Conservation (phyloP, 768 basidiomycete genomes). For the Russula griseocarnosa region DNA sequence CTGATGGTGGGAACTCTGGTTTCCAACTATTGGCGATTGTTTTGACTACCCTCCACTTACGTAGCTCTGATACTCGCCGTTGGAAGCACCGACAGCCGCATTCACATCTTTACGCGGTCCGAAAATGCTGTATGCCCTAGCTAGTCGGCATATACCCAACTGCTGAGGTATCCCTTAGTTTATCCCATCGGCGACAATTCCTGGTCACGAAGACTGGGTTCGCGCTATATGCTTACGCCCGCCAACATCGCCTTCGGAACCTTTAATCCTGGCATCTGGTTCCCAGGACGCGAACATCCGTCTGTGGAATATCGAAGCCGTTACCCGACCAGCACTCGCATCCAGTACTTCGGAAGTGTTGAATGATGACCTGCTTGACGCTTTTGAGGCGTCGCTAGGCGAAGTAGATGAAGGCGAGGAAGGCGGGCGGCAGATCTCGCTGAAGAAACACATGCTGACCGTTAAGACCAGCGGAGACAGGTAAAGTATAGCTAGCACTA, state of each 20-base stretch:
- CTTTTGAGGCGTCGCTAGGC: slow-evolving; percentile 78
- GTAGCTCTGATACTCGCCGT: slow-evolving; percentile 71
- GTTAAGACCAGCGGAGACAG: slow-evolving; percentile 50
- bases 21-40: neutral
- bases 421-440: slow-evolving; percentile 80
- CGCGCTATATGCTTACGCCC: slow-evolving; percentile 67
- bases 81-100: slow-evolving; percentile 72
- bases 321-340: slow-evolving; percentile 34
- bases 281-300: slow-evolving; percentile 94
- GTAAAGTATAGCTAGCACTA: slow-evolving; percentile 18
- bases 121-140: slow-evolving; percentile 46
- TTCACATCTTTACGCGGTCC: slow-evolving; percentile 74
- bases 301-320: slow-evolving; percentile 77
- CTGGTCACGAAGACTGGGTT: slow-evolving; percentile 97
- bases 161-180: slow-evolving; percentile 42
- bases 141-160: slow-evolving; percentile 12
- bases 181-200: slow-evolving; percentile 52
- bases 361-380: slow-evolving; percentile 77
- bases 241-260: slow-evolving; percentile 36
- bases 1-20: slow-evolving; percentile 48
- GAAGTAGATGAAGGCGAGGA: slow-evolving; percentile 70
- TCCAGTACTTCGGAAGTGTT: slow-evolving; percentile 32
- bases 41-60: neutral
- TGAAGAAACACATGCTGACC: slow-evolving; percentile 77
- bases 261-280: slow-evolving; percentile 81